These are phyloP conservation scores for Smittium culicis DNA, from an alignment of 371 early-diverging fungal species.

Conservation along the genomic window DNA sequence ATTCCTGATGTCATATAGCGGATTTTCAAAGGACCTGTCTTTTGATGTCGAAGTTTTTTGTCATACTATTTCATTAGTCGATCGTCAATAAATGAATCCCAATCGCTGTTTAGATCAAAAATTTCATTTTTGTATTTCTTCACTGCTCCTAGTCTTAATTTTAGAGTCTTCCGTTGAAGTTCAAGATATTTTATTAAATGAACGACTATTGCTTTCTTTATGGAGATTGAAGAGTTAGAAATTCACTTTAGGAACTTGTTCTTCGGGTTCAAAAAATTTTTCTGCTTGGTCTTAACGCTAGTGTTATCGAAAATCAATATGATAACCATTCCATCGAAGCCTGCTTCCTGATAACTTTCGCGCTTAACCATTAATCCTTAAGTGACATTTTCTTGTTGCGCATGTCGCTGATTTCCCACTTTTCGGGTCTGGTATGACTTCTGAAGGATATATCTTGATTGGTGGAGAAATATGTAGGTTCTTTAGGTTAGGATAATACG, in stretches of 20 bases:
- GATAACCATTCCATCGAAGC: not conserved
- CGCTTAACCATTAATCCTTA: not conserved
- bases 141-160: not conserved
- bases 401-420: not conserved
- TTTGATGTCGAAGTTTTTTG: not conserved
- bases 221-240: not conserved
- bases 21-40: conserved; percentile 3
- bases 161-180: not conserved
- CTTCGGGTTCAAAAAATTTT: not conserved
- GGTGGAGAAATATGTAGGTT: not conserved
- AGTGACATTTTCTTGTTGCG: not conserved
- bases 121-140: not conserved
- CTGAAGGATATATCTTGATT: not conserved
- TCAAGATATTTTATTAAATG: not conserved
- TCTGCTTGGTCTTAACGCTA: too few relatives aligned
- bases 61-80: not conserved
- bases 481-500: not conserved
- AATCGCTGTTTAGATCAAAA: not conserved
- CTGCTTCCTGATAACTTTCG: not conserved
- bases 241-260: not conserved
- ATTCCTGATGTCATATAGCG: not conserved
- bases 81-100: not conserved
- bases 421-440: not conserved
- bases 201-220: not conserved
- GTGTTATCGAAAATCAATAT: not conserved